Conservation (phyloP, 441 rosid genomes). For the Lepidium campestre region DNA sequence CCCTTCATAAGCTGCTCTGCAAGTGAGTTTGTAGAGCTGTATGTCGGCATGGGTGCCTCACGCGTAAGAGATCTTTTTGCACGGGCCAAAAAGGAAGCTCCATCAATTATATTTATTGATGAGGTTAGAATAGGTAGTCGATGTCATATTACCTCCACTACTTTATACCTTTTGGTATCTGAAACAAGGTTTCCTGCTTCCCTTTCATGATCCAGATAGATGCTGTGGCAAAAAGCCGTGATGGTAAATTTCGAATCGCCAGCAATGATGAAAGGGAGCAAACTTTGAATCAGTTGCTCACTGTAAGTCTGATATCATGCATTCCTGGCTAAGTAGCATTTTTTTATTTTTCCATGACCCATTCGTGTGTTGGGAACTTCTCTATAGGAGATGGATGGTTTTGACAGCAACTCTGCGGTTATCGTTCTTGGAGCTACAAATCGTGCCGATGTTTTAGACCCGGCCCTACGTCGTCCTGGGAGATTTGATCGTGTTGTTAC, state of each 20-base stretch:
- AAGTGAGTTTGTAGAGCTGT: conserved; percentile 95
- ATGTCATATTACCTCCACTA: neutral
- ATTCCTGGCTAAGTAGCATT: conserved; percentile 6
- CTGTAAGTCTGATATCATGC: conserved; percentile 43
- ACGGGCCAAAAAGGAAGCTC: conserved; percentile 95
- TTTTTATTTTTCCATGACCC: neutral
- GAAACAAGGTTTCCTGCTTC: neutral
- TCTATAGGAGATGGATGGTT: conserved; percentile 98
- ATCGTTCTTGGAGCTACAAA: conserved; percentile 52
- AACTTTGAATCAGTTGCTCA: conserved; percentile 94
- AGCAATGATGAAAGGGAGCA: conserved; percentile 97
- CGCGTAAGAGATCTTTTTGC: conserved; percentile 96
- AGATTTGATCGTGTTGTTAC: conserved; percentile 96
- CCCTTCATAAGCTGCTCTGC: conserved; percentile 97
- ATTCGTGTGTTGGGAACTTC: conserved; percentile 19
- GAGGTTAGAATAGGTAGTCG: conserved; percentile 49
- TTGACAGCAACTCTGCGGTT: conserved; percentile 86
- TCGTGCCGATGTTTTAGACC: conserved; percentile 94
- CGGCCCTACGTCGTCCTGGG: conserved; percentile 94
- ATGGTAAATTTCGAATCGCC: conserved; percentile 78
- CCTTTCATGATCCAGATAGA: conserved; percentile 58
- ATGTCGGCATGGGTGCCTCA: conserved; percentile 94
- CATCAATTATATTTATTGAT: conserved; percentile 90
- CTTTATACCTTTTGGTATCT: neutral
- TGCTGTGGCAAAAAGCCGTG: conserved; percentile 98